Conservation (phyloP, 768 basidiomycete genomes). For the Tulasnella sp. region DNA sequence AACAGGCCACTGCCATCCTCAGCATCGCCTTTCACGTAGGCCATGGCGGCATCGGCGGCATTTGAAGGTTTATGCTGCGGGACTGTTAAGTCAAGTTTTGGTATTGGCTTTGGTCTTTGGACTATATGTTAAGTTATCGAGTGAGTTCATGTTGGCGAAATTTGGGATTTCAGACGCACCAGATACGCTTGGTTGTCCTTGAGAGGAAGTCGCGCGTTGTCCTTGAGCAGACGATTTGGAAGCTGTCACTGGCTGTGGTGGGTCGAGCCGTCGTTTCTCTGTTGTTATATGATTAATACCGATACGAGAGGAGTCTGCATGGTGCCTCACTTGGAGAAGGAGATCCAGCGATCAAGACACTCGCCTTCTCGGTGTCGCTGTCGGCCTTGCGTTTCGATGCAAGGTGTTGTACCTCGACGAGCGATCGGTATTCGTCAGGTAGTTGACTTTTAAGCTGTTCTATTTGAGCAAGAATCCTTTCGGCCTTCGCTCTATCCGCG, state of each 20-base stretch:
- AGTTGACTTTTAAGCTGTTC: not conserved
- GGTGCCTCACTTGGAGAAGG: constrained; percentile 2
- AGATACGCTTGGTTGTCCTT: not conserved
- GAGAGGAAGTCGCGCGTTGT: not conserved
- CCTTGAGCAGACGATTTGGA: not conserved
- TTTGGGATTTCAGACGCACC: not conserved
- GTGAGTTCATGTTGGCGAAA: not conserved
- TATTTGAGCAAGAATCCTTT: not conserved
- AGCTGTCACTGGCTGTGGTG: not conserved
- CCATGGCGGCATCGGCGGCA: not conserved
- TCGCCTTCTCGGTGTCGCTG: not conserved
- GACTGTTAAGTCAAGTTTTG: not conserved
- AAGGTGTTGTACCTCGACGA: not conserved
- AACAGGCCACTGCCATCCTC: not conserved
- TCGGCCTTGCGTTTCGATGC: not conserved
- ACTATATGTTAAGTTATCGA: not conserved
- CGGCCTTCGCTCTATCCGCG: not conserved
- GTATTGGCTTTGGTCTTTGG: not conserved
- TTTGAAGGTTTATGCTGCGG: not conserved
- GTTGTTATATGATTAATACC: not conserved
- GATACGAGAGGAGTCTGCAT: not conserved
- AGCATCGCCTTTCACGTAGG: not conserved
- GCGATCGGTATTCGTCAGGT: not conserved
- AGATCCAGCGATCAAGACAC: constrained; percentile 1
- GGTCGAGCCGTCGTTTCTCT: constrained; percentile 4